Percentiles rank a stretch among this genome's conserved stretches.
phyloP scores from a whole-genome alignment of 2,329 filamentous ascomycete species.

The Trichoderma semiorbis region DNA sequence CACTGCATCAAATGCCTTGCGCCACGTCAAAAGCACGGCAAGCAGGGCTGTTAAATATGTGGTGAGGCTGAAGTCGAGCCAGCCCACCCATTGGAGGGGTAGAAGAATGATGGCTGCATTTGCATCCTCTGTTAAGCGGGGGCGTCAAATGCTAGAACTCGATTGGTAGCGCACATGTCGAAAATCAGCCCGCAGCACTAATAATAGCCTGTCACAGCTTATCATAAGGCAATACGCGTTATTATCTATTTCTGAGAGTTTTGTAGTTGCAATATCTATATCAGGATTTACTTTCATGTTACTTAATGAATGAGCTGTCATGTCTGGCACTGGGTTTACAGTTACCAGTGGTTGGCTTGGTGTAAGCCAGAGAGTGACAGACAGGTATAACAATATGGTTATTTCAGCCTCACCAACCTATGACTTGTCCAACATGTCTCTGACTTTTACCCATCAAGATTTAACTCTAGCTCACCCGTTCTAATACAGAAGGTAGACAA shows the following conservation, averaged over 20 bases:
- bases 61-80: slow-evolving; percentile 10
- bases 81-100: slow-evolving; percentile 7
- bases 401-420: neutral
- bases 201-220: neutral
- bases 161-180: neutral
- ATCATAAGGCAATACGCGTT: neutral
- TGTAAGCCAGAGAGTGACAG: neutral
- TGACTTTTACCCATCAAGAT: neutral
- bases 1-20: neutral
- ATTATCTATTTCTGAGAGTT: neutral
- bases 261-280: neutral
- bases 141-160: neutral
- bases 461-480: no score
- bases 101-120: neutral
- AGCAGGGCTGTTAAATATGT: neutral
- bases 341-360: neutral
- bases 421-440: neutral
- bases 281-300: neutral
- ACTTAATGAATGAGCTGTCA: neutral
- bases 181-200: neutral
- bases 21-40: neutral
- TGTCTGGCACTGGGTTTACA: neutral
- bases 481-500: no score
- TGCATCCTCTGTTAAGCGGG: neutral
- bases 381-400: neutral